Base-by-base conservation (phyloP, 75 land plant genomes). In the Picea glauca region DNA sequence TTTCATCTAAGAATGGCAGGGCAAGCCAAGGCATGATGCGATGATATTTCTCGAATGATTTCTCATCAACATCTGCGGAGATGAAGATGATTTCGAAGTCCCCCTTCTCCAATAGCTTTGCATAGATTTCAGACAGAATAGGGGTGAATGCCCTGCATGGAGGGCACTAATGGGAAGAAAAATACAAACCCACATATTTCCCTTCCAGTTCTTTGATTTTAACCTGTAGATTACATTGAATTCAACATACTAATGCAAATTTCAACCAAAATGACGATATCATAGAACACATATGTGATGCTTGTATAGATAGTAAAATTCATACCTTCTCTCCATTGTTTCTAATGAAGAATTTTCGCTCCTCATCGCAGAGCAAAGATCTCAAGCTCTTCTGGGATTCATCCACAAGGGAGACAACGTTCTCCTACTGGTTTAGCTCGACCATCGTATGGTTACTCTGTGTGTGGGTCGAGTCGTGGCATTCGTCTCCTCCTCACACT, bases 1-100 rank as follows among this genome's bases (percentile, higher is more conserved):
- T 78, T 2, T 78, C 56, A 77, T 92, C 92, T n/a, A 89, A 86
- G 58, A 90, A 90, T 40, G 92, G 94, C 57, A 90, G 43, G 0
- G 92, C 89, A 77, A 92, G 86, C 92, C 92, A 92, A 20, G 94
- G 92, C 92, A 90, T 90, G 60, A 84, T 84, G 18, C 83, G 78
- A 81, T 86, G 88, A 79, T 92, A 92, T 0, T 35, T 73, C 33
- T 83, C 68, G 54, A 88, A 88, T 2, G 82, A 78, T 13, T 88
- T 84, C 26, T 88, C 91, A 74, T 88, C 84, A 15, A 68, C 23
- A 78, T 92, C 90, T 35, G 26, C 72, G 0, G 92, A 90, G 31
- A 88, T 43, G 60, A 86, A 88, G 32, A 92, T 73, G 17, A 90
- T 23, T 83, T 92, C 90, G 77, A 92, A 87, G 26, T 84, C 80